Percentiles rank a stretch among this genome's conserved stretches.
phyloP scores from a whole-genome alignment of 805 yeast genomes.

The Yarrowia sp. region DNA sequence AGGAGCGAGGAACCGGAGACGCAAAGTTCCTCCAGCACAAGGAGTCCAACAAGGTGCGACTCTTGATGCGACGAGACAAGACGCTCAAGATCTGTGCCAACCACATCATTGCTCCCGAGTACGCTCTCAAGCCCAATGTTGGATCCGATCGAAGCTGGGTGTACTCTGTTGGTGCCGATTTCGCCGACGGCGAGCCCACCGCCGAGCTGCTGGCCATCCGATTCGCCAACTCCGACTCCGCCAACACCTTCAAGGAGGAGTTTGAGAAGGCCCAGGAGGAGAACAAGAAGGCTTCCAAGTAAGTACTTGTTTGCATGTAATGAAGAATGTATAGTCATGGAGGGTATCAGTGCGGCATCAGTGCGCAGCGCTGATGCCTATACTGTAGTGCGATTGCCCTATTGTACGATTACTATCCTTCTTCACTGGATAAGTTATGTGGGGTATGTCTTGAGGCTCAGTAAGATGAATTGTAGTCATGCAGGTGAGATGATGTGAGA shows the following conservation, averaged over 20 bases:
- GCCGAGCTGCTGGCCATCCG: slow-evolving; percentile 96
- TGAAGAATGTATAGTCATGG: slow-evolving; percentile 4
- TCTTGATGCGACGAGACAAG: slow-evolving; percentile 98
- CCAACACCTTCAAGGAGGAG: slow-evolving; percentile 90
- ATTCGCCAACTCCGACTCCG: slow-evolving; percentile 63
- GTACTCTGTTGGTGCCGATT: slow-evolving; percentile 88
- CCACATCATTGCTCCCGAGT: slow-evolving; percentile 75
- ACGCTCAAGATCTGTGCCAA: slow-evolving; percentile 97
- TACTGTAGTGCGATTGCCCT: too few relatives aligned
- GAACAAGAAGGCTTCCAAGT: slow-evolving; percentile 49
- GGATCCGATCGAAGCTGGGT: slow-evolving; percentile 99
- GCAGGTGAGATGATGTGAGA: too few relatives aligned
- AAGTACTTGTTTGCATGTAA: slow-evolving; percentile 23
- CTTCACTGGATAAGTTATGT: neutral
- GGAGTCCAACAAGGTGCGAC: slow-evolving; percentile 73
- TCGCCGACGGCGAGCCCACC: slow-evolving; percentile 93
- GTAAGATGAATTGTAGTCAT: too few relatives aligned
- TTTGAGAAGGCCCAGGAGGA: slow-evolving; percentile 78
- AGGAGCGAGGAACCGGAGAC: slow-evolving; percentile 99
- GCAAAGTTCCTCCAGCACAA: slow-evolving; percentile 93
- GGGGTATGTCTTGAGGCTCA: neutral
- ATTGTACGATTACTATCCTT: too few relatives aligned
- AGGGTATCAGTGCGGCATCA: too few relatives aligned
- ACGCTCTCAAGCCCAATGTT: slow-evolving; percentile 82
- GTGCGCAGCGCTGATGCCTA: too few relatives aligned